Percentiles rank a stretch among this genome's conserved stretches.
Evolutionary conservation across 306 rosid species (phyloP).

Genomic region (Quercus alba): DNA sequence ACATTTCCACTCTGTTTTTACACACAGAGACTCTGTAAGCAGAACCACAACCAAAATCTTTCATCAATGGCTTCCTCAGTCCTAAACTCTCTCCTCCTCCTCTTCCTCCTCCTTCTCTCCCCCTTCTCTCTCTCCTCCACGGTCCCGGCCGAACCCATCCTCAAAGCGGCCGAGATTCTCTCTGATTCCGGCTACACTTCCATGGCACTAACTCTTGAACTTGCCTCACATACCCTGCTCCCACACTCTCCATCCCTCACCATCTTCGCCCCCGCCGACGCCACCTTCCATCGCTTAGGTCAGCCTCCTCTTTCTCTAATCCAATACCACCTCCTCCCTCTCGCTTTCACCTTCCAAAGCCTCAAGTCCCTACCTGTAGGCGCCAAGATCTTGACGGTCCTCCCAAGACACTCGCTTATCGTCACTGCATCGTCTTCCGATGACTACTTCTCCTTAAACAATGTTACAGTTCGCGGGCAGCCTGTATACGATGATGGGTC

Average conservation of each 20-base stretch:
- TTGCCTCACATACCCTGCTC: conserved; percentile 40
- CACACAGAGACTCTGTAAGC: too few species aligned
- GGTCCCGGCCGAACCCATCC: conserved; percentile 31
- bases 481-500: conserved; percentile 47
- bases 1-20: too few species aligned
- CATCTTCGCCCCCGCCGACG: conserved; percentile 45
- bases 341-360: conserved; percentile 36
- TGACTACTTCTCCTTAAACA: conserved; percentile 42
- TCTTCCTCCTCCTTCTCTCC: conserved; percentile 23
- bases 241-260: conserved; percentile 31
- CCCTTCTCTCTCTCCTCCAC: conserved; percentile 17
- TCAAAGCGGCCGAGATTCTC: conserved; percentile 57
- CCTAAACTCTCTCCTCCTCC: conserved; percentile 12
- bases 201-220: conserved; percentile 53
- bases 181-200: conserved; percentile 45
- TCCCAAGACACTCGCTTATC: conserved; percentile 32
- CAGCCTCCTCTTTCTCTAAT: conserved; percentile 46
- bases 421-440: conserved; percentile 18
- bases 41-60: background rate
- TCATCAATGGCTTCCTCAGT: conserved; percentile 38
- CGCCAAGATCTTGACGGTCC: conserved; percentile 50
- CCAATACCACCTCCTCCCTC: conserved; percentile 54
- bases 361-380: conserved; percentile 56
- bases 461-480: conserved; percentile 30
- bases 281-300: conserved; percentile 27